phyloP scores from a whole-genome alignment of 768 basidiomycete genomes.

The Phaeotremella skinneri region DNA sequence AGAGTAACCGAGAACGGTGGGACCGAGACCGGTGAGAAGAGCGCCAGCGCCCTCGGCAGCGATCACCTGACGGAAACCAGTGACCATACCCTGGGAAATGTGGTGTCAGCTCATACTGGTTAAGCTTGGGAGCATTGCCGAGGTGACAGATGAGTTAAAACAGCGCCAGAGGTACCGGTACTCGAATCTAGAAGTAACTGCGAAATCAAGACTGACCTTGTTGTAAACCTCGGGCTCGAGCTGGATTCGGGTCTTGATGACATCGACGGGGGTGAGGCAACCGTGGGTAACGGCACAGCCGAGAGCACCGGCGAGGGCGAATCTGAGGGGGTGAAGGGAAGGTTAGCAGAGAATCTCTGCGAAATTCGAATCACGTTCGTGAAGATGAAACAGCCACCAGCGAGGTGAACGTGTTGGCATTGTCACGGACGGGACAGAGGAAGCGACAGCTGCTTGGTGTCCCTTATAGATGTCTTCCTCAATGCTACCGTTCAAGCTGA shows the following conservation, averaged over 20 bases:
- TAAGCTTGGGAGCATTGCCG: background rate
- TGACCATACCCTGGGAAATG: slow-evolving; percentile 65
- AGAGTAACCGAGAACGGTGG: slow-evolving; percentile 89
- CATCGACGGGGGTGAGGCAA: slow-evolving; percentile 63
- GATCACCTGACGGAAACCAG: slow-evolving; percentile 79
- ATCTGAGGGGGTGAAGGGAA: slow-evolving; percentile 23
- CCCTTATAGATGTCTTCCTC: too few species aligned
- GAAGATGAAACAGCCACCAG: background rate
- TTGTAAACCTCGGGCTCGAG: slow-evolving; percentile 61
- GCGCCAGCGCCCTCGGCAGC: slow-evolving; percentile 81
- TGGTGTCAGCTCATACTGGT: slow-evolving; percentile 3
- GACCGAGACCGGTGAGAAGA: slow-evolving; percentile 92
- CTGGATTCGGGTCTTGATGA: slow-evolving; percentile 98
- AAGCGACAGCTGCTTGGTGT: background rate
- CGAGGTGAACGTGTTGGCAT: background rate
- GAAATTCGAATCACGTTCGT: slow-evolving; percentile 2
- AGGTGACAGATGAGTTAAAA: background rate
- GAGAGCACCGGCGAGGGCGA: slow-evolving; percentile 52
- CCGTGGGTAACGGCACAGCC: slow-evolving; percentile 53
- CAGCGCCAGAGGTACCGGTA: background rate
- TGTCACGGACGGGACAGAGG: background rate
- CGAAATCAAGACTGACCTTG: slow-evolving; percentile 39
- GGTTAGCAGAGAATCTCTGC: background rate
- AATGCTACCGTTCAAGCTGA: too few species aligned
- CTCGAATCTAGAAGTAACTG: background rate